Conservation (phyloP, 129 eudicot genomes). For the Pulicaria dysenterica region DNA sequence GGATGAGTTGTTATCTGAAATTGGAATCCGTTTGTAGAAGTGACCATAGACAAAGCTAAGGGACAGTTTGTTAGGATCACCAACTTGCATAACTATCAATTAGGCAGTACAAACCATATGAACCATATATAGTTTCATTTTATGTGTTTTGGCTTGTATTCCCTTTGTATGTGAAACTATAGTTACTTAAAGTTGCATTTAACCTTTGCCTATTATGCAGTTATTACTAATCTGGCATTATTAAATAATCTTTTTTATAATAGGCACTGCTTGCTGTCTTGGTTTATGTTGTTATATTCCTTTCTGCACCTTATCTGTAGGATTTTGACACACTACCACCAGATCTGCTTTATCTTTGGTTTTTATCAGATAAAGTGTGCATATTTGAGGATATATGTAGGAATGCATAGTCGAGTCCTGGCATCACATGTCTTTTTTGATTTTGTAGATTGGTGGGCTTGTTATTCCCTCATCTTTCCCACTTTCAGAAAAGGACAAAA, state of each 20-base stretch:
- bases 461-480: slow-evolving; percentile 31
- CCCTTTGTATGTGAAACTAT: slow-evolving; percentile 14
- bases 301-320: not conserved
- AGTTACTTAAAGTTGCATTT: slow-evolving; percentile 3
- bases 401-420: slow-evolving; percentile 39
- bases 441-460: slow-evolving; percentile 31
- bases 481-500: slow-evolving; percentile 33
- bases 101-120: not conserved
- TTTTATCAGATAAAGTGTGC: slow-evolving; percentile 12
- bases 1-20: slow-evolving; percentile 19
- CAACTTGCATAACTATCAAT: slow-evolving; percentile 17
- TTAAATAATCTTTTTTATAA: not conserved
- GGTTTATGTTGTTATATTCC: not conserved
- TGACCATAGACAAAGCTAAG: slow-evolving; percentile 26
- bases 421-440: slow-evolving; percentile 26
- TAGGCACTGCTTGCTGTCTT: not conserved
- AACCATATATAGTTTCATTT: not conserved
- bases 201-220: slow-evolving; percentile 18
- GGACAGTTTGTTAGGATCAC: slow-evolving; percentile 30
- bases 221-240: slow-evolving; percentile 11
- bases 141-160: not conserved
- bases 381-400: slow-evolving; percentile 15
- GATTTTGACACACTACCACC: slow-evolving; percentile 20
- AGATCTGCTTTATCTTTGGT: slow-evolving; percentile 19
- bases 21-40: slow-evolving; percentile 25